phyloP scores from a whole-genome alignment of 2,329 filamentous ascomycete species.

The Pyrenophora seminiperda region DNA sequence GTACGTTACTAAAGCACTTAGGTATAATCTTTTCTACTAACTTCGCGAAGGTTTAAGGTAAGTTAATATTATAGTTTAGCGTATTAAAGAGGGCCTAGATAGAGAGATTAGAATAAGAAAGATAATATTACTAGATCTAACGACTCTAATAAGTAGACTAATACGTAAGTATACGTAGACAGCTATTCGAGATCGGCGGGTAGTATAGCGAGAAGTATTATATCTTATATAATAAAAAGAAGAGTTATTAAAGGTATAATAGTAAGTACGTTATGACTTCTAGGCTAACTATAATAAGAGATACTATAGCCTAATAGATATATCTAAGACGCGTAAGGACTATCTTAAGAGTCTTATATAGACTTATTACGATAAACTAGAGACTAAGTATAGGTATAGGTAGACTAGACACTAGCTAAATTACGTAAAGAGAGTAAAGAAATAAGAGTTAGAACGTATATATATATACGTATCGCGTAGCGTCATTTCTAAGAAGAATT shows the following conservation, averaged over 20 bases:
- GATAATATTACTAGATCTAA: conserved; percentile 10
- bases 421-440: conserved; percentile 7
- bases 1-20: conserved; percentile 8
- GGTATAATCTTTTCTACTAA: not conserved
- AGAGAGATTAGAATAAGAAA: not conserved
- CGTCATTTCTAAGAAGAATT: too few relatives aligned
- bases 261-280: conserved; percentile 21
- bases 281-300: conserved; percentile 41
- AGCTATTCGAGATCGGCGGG: conserved; percentile 23
- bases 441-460: not conserved
- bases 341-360: conserved; percentile 37
- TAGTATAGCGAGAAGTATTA: conserved; percentile 33
- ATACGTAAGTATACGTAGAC: conserved; percentile 6
- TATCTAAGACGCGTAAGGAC: conserved; percentile 22
- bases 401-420: conserved; percentile 32
- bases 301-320: conserved; percentile 36
- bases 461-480: too few relatives aligned
- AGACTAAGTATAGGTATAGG: conserved; percentile 18
- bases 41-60: not conserved
- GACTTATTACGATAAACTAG: conserved; percentile 33
- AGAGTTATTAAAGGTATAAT: conserved; percentile 25
- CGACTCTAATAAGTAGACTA: conserved; percentile 4
- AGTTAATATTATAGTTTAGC: not conserved
- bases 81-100: not conserved
- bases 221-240: conserved; percentile 18